These are phyloP conservation scores for Suhomyces ambrosiae DNA, from an alignment of 1,139 yeast species.

Conservation along the genomic window DNA sequence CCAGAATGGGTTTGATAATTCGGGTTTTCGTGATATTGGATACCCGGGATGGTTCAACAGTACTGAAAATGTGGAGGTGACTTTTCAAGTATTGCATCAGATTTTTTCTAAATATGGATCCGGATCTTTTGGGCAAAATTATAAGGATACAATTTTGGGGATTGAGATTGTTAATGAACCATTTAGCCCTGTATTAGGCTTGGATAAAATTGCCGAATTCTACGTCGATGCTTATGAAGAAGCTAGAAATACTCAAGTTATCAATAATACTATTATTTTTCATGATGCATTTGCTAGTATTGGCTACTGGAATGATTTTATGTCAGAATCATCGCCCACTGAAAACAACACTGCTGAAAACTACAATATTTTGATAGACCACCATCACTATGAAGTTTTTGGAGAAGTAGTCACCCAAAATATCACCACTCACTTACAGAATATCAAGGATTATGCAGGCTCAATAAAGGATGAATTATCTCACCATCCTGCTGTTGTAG, in stretches of 20 bases:
- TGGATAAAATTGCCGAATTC: slow-evolving; percentile 39
- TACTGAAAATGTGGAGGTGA: slow-evolving; percentile 42
- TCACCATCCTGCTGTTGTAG: slow-evolving; percentile 55
- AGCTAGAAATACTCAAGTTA: slow-evolving; percentile 35
- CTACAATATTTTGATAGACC: slow-evolving; percentile 56
- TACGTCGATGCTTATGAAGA: slow-evolving; percentile 44
- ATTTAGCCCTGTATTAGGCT: slow-evolving; percentile 45
- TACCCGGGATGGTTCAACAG: slow-evolving; percentile 54
- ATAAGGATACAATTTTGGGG: slow-evolving; percentile 56
- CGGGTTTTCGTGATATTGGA: slow-evolving; percentile 54
- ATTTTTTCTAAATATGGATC: slow-evolving; percentile 50
- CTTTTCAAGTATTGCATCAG: slow-evolving; percentile 45
- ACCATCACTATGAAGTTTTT: slow-evolving; percentile 67
- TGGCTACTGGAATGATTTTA: slow-evolving; percentile 53
- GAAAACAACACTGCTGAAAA: slow-evolving; percentile 21
- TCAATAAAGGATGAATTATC: slow-evolving; percentile 36
- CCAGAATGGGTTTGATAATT: slow-evolving; percentile 72
- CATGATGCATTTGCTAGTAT: slow-evolving; percentile 60
- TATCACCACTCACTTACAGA: slow-evolving; percentile 40
- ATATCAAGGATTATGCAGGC: slow-evolving; percentile 39
- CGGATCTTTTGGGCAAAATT: slow-evolving; percentile 29
- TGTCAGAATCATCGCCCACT: slow-evolving; percentile 29
- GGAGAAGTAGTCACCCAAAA: slow-evolving; percentile 42
- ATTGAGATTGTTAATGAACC: slow-evolving; percentile 71
- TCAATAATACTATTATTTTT: slow-evolving; percentile 51